Percentiles rank a stretch among this genome's conserved stretches.
Evolutionary conservation across 2,329 filamentous ascomycete genomes (phyloP).

Genomic region (Fusarium ramigenum): DNA sequence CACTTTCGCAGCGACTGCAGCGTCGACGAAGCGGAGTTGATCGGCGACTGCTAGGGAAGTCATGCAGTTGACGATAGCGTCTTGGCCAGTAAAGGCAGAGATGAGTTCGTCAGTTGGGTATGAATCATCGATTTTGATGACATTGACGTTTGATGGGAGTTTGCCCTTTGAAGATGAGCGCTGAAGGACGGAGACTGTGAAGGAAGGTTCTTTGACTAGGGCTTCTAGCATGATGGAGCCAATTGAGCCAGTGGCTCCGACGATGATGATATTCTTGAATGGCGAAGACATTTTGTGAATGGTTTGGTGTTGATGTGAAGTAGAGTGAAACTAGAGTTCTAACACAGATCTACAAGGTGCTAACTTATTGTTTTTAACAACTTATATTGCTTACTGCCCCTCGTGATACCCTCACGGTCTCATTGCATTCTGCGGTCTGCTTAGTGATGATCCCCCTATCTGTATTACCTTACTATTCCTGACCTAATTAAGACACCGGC

Average conservation of each 20-base stretch:
- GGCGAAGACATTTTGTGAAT: not conserved
- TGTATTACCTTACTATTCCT: not conserved
- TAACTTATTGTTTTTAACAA: fast-evolving
- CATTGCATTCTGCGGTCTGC: not conserved
- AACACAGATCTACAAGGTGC: fast-evolving
- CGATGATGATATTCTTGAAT: not conserved
- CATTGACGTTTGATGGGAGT: not conserved
- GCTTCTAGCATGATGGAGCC: not conserved
- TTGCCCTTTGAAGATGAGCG: slow-evolving; percentile 2
- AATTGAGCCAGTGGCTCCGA: not conserved
- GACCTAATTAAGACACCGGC: not conserved
- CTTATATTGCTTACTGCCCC: fast-evolving
- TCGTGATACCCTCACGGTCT: not conserved
- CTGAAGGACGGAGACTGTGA: not conserved
- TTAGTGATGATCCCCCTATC: not conserved
- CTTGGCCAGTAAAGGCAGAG: not conserved
- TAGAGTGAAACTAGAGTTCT: fast-evolving
- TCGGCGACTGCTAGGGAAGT: slow-evolving; percentile 5
- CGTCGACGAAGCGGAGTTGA: slow-evolving; percentile 5
- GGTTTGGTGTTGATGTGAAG: fast-evolving
- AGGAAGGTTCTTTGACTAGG: not conserved
- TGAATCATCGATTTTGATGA: slow-evolving; percentile 1
- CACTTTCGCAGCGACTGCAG: not conserved
- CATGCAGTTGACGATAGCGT: slow-evolving; percentile 5
- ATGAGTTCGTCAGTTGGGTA: not conserved